Base-by-base conservation (phyloP, 78 protist species). In the Diacronema lutheri region DNA sequence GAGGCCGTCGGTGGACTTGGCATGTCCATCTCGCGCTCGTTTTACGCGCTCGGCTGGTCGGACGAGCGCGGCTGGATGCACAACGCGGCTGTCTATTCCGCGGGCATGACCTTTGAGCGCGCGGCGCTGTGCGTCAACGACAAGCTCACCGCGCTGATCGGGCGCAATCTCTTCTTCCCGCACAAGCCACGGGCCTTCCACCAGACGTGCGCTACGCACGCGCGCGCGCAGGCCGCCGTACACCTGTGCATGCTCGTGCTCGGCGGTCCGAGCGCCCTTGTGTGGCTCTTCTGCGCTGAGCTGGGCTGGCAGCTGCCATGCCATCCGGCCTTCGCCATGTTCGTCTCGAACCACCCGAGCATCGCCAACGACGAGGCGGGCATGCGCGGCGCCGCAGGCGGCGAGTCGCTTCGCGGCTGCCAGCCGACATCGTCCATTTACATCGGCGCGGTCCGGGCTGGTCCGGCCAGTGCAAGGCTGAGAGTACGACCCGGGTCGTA, bases 281-380 rank as follows among this genome's bases (percentile, higher is more conserved):
- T 9, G 21, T 69, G 31, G 35, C 55, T 69, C n/a, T 69, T 37
- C 57, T 25, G 23, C 14, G 20, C 77, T 0, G 77, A 69, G 31
- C 33, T 40, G 77, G 57, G 46, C n/a, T 66, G 74, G 74, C 14
- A 5, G 74, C 74, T 37, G 46, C 77, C 77, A 1, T 23, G 37
- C n/a, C 77, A 69, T 57, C 77, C 77, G 19, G 77, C 56, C 26
- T 40, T 21, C 46, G 77, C 77, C 56, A 40, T 40, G 57, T 69
- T 69, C 77, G 46, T 40, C 37, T 23, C 57, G 57, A 69, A 69
- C 31, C 77, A 69, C 55, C 57, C 46, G 57, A 5, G 33, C 25
- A 55, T 40, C 55, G n/a, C n/a, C n/a, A n/a, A n/a, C n/a, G 56
- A 9, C 33, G n/a, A 13, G 37, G 13, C n/a, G 6, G 41, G 44